phyloP scores from a whole-genome alignment of 129 eudicot species.

The Flaveria bidentis region DNA sequence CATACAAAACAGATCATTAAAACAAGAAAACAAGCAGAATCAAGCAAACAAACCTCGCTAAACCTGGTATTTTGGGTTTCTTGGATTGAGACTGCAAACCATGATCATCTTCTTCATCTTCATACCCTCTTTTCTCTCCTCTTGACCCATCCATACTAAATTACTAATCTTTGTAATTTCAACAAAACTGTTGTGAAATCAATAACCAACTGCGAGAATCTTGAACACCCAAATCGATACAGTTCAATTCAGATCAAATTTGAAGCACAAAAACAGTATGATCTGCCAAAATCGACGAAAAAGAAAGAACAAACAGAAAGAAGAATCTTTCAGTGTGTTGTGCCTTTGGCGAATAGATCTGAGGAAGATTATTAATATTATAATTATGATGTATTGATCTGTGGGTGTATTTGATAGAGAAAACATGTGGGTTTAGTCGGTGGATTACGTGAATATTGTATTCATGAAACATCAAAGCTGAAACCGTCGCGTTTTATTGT shows the following conservation, averaged over 20 bases:
- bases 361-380: conserved; percentile 19
- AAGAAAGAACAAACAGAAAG: conserved; percentile 1
- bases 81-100: conserved; percentile 35
- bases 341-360: conserved; percentile 21
- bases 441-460: conserved; percentile 36
- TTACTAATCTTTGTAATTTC: conserved; percentile 16
- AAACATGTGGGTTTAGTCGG: conserved; percentile 37
- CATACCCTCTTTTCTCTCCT: conserved; percentile 50
- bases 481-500: neutral
- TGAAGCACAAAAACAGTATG: conserved; percentile 10
- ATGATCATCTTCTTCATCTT: conserved; percentile 37
- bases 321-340: conserved; percentile 19
- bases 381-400: neutral
- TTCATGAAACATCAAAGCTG: conserved; percentile 23
- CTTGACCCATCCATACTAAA: conserved; percentile 46
- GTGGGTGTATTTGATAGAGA: conserved; percentile 19
- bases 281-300: conserved; percentile 22
- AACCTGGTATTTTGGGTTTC: conserved; percentile 56
- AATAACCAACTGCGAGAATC: neutral
- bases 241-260: conserved; percentile 6
- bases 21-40: neutral
- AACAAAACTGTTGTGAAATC: conserved; percentile 1
- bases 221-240: conserved; percentile 28
- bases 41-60: conserved; percentile 47
- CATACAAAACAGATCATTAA: neutral